Evolutionary conservation across 768 basidiomycete species (phyloP).

Genomic region (Naematelia aurantialba): DNA sequence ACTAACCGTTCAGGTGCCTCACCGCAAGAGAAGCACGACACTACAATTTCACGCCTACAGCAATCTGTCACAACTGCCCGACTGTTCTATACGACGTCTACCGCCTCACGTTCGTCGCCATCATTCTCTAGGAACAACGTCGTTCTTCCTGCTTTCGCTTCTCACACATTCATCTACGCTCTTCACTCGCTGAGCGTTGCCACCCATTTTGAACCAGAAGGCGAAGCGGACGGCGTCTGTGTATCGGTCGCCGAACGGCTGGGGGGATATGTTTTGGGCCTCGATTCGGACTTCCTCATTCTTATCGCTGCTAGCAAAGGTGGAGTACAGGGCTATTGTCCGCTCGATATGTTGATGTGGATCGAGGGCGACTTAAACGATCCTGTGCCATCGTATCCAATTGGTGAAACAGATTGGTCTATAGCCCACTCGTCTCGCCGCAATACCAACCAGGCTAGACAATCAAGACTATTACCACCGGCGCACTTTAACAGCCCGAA

Average conservation of each 20-base stretch:
- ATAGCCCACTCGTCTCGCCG: not conserved
- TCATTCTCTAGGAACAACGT: slow-evolving; percentile 30
- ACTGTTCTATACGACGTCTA: slow-evolving; percentile 49
- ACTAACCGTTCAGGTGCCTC: slow-evolving; percentile 36
- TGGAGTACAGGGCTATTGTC: slow-evolving; percentile 42
- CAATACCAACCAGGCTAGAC: not conserved
- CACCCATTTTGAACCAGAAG: slow-evolving; percentile 40
- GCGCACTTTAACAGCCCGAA: slow-evolving; percentile 16
- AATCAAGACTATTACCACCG: slow-evolving; percentile 22
- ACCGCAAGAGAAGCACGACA: slow-evolving; percentile 46
- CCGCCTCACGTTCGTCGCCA: slow-evolving; percentile 40
- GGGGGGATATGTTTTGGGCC: slow-evolving; percentile 45
- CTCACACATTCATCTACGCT: slow-evolving; percentile 41
- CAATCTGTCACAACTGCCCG: slow-evolving; percentile 27
- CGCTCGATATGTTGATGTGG: slow-evolving; percentile 49
- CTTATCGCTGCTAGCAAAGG: slow-evolving; percentile 14
- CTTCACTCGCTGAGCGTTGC: slow-evolving; percentile 32
- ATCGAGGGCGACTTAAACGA: slow-evolving; percentile 27
- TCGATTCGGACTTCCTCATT: slow-evolving; percentile 48
- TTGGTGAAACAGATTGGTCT: slow-evolving; percentile 3
- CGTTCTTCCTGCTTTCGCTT: slow-evolving; percentile 47
- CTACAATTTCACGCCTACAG: slow-evolving; percentile 32
- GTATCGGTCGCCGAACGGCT: slow-evolving; percentile 39
- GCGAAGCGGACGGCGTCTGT: slow-evolving; percentile 48
- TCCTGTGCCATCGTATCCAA: not conserved